Conservation (phyloP, 306 rosid genomes). For the Rosa multiflora region DNA sequence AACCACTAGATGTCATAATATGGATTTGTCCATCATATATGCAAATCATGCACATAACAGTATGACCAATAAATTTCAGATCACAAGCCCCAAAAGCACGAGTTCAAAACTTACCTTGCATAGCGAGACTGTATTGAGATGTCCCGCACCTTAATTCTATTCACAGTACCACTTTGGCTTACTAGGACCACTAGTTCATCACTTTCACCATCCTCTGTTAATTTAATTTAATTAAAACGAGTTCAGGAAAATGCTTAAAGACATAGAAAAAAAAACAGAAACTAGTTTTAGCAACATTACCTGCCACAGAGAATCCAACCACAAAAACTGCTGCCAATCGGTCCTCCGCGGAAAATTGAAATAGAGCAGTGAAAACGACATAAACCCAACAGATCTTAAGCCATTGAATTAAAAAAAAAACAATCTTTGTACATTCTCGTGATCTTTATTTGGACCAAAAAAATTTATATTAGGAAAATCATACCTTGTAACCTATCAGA, state of each 20-base stretch:
- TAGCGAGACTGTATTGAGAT: slow-evolving; percentile 92
- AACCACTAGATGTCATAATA: slow-evolving; percentile 5
- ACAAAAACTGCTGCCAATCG: slow-evolving; percentile 88
- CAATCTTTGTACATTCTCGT: background rate
- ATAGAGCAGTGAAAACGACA: slow-evolving; percentile 13
- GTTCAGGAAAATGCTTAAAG: background rate
- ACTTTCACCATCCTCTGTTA: slow-evolving; percentile 91
- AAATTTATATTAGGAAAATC: background rate
- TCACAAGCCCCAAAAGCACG: background rate
- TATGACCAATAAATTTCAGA: background rate
- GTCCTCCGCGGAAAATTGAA: slow-evolving; percentile 79
- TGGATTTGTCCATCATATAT: background rate
- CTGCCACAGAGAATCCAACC: slow-evolving; percentile 85
- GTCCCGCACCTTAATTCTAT: slow-evolving; percentile 94
- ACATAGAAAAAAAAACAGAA: background rate
- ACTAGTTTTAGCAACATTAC: slow-evolving; percentile 32
- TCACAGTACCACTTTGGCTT: slow-evolving; percentile 95
- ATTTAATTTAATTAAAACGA: background rate
- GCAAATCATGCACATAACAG: background rate
- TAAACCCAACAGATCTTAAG: slow-evolving; percentile 7
- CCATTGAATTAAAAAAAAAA: background rate
- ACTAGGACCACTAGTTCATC: slow-evolving; percentile 98
- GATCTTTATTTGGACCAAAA: slow-evolving; percentile 4
- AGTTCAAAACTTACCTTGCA: slow-evolving; percentile 60
- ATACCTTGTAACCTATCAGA: slow-evolving; percentile 92